Percentiles rank a stretch among this genome's conserved stretches.
These are phyloP conservation scores for Rubus idaeus DNA, from an alignment of 306 rosid species.

Conservation along the genomic window DNA sequence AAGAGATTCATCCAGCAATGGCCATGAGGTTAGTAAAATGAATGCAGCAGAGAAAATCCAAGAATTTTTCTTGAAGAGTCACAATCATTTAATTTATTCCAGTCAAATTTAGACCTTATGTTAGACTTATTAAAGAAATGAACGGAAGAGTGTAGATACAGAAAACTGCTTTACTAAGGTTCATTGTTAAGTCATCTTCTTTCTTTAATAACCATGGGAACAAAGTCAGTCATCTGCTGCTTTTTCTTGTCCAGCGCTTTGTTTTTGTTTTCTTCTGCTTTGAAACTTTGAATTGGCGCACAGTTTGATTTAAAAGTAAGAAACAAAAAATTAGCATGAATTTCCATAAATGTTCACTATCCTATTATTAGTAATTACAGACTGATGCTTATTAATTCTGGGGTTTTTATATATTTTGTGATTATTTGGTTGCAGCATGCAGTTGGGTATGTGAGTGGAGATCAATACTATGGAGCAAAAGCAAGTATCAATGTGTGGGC, in stretches of 20 bases:
- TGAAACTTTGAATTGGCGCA: slow-evolving; percentile 2
- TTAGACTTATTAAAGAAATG: slow-evolving; percentile 3
- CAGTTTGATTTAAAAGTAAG: neutral
- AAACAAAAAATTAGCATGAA: neutral
- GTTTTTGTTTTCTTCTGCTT: slow-evolving; percentile 11
- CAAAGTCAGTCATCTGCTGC: slow-evolving; percentile 15
- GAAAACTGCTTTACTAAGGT: slow-evolving; percentile 9
- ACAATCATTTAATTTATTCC: slow-evolving; percentile 1
- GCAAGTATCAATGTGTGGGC: slow-evolving; percentile 99
- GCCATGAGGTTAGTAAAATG: slow-evolving; percentile 75
- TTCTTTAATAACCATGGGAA: slow-evolving; percentile 10
- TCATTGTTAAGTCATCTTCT: slow-evolving; percentile 7
- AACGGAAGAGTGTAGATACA: slow-evolving; percentile 13
- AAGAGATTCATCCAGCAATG: slow-evolving; percentile 85
- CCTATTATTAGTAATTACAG: slow-evolving; percentile 29
- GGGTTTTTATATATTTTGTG: neutral
- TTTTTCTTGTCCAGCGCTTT: slow-evolving; percentile 4
- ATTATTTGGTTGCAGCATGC: slow-evolving; percentile 65
- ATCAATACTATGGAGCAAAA: slow-evolving; percentile 86
- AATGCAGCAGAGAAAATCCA: slow-evolving; percentile 4
- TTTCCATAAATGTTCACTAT: neutral
- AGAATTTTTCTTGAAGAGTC: slow-evolving; percentile 13
- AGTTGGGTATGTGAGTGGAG: slow-evolving; percentile 93
- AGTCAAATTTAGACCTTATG: slow-evolving; percentile 5
- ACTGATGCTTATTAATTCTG: slow-evolving; percentile 22